Evolutionary conservation across 805 yeast species (phyloP).

Genomic region (Ogataea ramenticola): DNA sequence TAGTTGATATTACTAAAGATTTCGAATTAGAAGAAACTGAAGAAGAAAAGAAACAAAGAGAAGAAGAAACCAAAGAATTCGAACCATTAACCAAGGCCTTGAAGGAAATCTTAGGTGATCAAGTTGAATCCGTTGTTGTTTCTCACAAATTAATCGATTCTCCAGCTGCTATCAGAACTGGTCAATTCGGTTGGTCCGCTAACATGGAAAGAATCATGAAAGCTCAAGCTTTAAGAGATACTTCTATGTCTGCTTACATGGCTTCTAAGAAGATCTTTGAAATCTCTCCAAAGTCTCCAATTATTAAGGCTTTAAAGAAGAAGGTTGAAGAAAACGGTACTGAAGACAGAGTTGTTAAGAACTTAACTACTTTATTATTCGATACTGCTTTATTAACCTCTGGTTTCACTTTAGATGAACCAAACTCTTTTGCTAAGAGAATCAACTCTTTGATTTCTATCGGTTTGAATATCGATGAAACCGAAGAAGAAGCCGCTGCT

Average conservation of each 20-base stretch:
- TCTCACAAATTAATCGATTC: constrained; percentile 96
- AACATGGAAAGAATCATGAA: constrained; percentile 99
- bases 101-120: constrained; percentile 96
- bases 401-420: constrained; percentile 98
- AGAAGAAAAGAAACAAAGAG: constrained; percentile 94
- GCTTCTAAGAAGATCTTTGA: constrained; percentile 98
- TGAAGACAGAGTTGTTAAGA: constrained; percentile 97
- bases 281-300: constrained; percentile 94
- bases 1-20: constrained; percentile 98
- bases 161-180: constrained; percentile 99
- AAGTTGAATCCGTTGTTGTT: constrained; percentile 98
- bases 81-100: constrained; percentile 93
- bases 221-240: constrained; percentile 99
- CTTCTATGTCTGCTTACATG: constrained; percentile 99
- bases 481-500: constrained; percentile 32
- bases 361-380: constrained; percentile 89
- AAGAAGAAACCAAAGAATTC: constrained; percentile 83
- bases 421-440: constrained; percentile 94
- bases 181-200: constrained; percentile 99
- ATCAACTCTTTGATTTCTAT: constrained; percentile 96
- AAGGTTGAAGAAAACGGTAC: constrained; percentile 97
- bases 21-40: constrained; percentile 97
- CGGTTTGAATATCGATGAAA: constrained; percentile 97
- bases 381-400: constrained; percentile 98
- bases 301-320: constrained; percentile 90